Evolutionary conservation across 768 basidiomycete genomes (phyloP).

Genomic region (Calvatia gigantea): DNA sequence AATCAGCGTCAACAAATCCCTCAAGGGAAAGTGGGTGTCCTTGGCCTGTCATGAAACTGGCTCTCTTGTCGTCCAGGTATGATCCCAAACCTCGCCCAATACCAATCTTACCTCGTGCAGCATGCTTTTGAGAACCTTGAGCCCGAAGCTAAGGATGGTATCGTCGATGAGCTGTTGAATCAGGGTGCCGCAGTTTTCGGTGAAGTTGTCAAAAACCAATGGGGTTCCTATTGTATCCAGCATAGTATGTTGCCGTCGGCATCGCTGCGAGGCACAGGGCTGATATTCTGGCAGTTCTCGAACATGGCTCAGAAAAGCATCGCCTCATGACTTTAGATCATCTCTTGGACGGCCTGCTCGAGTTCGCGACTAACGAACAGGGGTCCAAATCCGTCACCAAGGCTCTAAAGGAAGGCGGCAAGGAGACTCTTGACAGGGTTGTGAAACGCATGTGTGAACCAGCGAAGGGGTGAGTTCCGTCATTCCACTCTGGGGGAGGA

Average conservation of each 20-base stretch:
- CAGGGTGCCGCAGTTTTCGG: conserved; percentile 64
- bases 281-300: conserved; percentile 53
- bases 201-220: conserved; percentile 82
- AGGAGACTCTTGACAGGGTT: conserved; percentile 69
- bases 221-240: conserved; percentile 86
- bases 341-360: conserved; percentile 69
- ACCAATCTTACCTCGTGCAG: conserved; percentile 28
- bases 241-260: conserved; percentile 54
- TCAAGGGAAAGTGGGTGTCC: conserved; percentile 87
- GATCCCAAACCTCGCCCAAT: conserved; percentile 1
- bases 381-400: conserved; percentile 87
- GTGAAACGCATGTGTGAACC: conserved; percentile 85
- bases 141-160: conserved; percentile 78
- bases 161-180: conserved; percentile 79
- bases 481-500: not conserved
- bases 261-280: not conserved
- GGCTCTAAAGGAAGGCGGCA: conserved; percentile 81
- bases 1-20: conserved; percentile 76
- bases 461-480: conserved; percentile 60
- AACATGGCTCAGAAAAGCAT: conserved; percentile 78
- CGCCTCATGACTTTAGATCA: conserved; percentile 76
- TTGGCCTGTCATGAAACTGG: conserved; percentile 90
- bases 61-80: conserved; percentile 82
- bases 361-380: conserved; percentile 80
- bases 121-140: conserved; percentile 87